Evolutionary conservation across 2,329 filamentous ascomycete genomes (phyloP), one percentile per base, ranked within the genome.

Genomic region (Lecanosticta acicola): DNA sequence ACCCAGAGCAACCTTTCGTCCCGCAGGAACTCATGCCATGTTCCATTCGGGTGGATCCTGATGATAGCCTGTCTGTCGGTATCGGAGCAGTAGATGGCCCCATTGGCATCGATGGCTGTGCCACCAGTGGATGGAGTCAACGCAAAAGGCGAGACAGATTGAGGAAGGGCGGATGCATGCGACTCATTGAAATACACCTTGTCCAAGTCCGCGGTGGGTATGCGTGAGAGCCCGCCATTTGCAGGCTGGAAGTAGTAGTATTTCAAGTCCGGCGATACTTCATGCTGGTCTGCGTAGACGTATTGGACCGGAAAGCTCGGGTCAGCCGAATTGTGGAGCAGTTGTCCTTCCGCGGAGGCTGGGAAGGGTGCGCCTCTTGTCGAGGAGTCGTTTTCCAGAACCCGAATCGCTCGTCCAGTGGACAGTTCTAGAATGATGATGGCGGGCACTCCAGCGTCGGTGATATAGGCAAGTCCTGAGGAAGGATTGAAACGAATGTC

Each of bases 231-330:
- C 1, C 65, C 62, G 10, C 68, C 67, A 35, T 53, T 63, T 3
- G 58, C 55, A 5, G 67, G 65, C 44, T 69, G 65, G 44, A 66
- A 69, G 51, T 69, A 69, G 33, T 64, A 57, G 29, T 58, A 68
- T 16, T 59, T 51, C 2, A 62, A 65, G 36, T 68, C 62, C 1
- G 67, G 66, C 0, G 63, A 68, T 4, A 69, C 65, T 51, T 69
- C 67, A n/a, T 65, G 59, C 43, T 70, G 66, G 45, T 68, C 66
- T 16, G 63, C 59, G 18, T 62, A 59, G 39, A 64, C 51, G 46
- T 58, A 60, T 8, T 47, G 33, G 14, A 58, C 55, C 11, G 24
- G 24, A 29, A 29, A 29, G 11, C 24, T 29, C 9, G 26, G 14
- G 9, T 54, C 53, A 1, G 54, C 46, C 1, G 45, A 41, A 14